Base-by-base conservation (phyloP, 306 rosid species). In the Astragalus glycyphyllos region DNA sequence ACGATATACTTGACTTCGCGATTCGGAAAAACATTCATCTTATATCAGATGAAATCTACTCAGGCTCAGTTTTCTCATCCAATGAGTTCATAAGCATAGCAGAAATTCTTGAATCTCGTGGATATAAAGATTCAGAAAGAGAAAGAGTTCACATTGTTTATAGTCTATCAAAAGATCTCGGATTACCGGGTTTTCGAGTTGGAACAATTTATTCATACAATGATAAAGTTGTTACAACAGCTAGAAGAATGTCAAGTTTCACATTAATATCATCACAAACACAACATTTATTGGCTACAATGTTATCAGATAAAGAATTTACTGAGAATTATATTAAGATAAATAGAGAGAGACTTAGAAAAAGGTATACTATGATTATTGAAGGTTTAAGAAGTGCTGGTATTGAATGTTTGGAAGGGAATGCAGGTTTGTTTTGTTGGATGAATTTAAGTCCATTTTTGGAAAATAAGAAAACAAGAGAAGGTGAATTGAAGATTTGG, bases 371-470 rank as follows among this genome's bases (percentile, higher is more conserved):
- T 0, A 87, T 90, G 93, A 89, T 94, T 10, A 84, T 89, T 6
- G 85, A 83, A 29, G 98, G 97, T 6, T 64, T 94, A 54, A 82
- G 66, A 59, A 77, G 77, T 26, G 65, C 81, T 0, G 95, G 97
- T 73, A 87, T 94, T 10, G 95, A 90, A 58, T 94, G 95, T 46
- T 84, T 94, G 85, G 55, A 86, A 63, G 98, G 98, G 4, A 94
- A 94, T 69, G 98, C 90, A 1, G 98, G 98, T 55, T 69, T 94
- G 54, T 94, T 94, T 72, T 94, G 96, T 4, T 94, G 98, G 98
- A 94, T 94, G 92, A 90, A 94, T 77, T 48, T 94, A 16, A 87
- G 87, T 38, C 90, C 95, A 20, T 38, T 83, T 9, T 45, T 94
- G 88, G 78, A 87, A 48, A 69, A 82, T 16, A 65, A 83, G 23